Evolutionary conservation across 2,329 filamentous ascomycete genomes (phyloP).

Genomic region (Plenodomus tracheiphilus): DNA sequence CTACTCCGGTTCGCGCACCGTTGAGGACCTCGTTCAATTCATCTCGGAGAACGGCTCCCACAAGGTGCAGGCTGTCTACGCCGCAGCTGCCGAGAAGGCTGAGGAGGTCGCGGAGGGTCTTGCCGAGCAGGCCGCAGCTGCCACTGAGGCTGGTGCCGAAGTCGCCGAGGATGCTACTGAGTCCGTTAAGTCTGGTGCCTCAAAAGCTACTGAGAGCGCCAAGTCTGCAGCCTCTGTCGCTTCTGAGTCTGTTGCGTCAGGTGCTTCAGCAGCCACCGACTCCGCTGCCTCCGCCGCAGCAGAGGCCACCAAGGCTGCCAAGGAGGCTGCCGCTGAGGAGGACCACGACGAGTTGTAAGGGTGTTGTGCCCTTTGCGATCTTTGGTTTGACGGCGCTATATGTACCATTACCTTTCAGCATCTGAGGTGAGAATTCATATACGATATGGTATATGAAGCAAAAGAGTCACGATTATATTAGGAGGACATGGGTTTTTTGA

Average conservation of each 20-base stretch:
- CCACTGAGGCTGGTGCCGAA: conserved; percentile 35
- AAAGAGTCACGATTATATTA: conserved; percentile 30
- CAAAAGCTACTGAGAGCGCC: conserved; percentile 37
- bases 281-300: conserved; percentile 45
- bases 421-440: conserved; percentile 14
- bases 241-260: conserved; percentile 31
- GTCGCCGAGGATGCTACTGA: conserved; percentile 39
- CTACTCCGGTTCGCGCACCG: conserved; percentile 83
- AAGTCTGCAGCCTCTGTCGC: conserved; percentile 42
- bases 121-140: conserved; percentile 46
- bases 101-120: conserved; percentile 48
- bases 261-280: conserved; percentile 44
- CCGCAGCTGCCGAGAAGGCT: conserved; percentile 58
- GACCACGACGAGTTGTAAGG: conserved; percentile 77
- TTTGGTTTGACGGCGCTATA: conserved; percentile 18
- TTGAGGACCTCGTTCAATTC: conserved; percentile 91
- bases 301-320: conserved; percentile 42
- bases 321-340: conserved; percentile 40
- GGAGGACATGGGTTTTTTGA: conserved; percentile 18
- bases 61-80: conserved; percentile 69
- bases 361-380: conserved; percentile 3
- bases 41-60: conserved; percentile 94
- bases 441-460: conserved; percentile 23
- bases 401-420: conserved; percentile 27
- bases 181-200: conserved; percentile 51